Evolutionary conservation across 805 yeast species (phyloP).

Genomic region (Tetrapisispora namnaoensis): DNA sequence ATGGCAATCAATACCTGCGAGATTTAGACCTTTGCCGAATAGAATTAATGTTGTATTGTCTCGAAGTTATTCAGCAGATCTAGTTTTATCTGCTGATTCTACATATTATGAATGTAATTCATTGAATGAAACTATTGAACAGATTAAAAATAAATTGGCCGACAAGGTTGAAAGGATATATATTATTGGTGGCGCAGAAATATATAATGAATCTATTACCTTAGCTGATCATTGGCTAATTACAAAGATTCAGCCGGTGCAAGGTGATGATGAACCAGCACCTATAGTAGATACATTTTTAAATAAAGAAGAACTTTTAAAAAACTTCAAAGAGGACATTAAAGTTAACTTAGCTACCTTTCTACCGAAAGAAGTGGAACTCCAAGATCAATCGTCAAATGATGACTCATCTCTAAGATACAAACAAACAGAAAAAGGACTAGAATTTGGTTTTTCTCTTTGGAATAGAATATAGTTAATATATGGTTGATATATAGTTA

Average conservation of each 20-base stretch:
- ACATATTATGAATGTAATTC: slow-evolving; percentile 30
- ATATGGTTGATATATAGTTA: background rate
- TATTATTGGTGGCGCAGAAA: slow-evolving; percentile 88
- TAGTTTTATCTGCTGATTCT: background rate
- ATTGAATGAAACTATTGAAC: slow-evolving; percentile 34
- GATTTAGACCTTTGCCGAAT: slow-evolving; percentile 72
- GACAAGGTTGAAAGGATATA: slow-evolving; percentile 47
- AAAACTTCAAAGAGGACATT: slow-evolving; percentile 18
- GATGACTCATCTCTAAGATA: slow-evolving; percentile 22
- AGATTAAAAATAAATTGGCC: slow-evolving; percentile 14
- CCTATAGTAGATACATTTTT: slow-evolving; percentile 68
- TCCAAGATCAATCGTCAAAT: slow-evolving; percentile 34
- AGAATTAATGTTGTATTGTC: slow-evolving; percentile 73
- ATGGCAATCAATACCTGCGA: slow-evolving; percentile 85
- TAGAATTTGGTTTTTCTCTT: slow-evolving; percentile 48
- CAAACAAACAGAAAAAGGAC: slow-evolving; percentile 37
- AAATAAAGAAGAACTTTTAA: slow-evolving; percentile 24
- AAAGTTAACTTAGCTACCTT: slow-evolving; percentile 31
- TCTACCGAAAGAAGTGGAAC: slow-evolving; percentile 15
- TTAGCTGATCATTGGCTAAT: slow-evolving; percentile 48
- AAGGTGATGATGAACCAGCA: slow-evolving; percentile 11
- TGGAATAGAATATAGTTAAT: slow-evolving; percentile 36
- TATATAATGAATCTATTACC: slow-evolving; percentile 50
- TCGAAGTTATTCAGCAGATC: slow-evolving; percentile 26
- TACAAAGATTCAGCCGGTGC: slow-evolving; percentile 50